Percentiles rank a stretch among this genome's conserved stretches.
Evolutionary conservation across 768 basidiomycete species (phyloP).

Genomic region (Auricularia sp.): DNA sequence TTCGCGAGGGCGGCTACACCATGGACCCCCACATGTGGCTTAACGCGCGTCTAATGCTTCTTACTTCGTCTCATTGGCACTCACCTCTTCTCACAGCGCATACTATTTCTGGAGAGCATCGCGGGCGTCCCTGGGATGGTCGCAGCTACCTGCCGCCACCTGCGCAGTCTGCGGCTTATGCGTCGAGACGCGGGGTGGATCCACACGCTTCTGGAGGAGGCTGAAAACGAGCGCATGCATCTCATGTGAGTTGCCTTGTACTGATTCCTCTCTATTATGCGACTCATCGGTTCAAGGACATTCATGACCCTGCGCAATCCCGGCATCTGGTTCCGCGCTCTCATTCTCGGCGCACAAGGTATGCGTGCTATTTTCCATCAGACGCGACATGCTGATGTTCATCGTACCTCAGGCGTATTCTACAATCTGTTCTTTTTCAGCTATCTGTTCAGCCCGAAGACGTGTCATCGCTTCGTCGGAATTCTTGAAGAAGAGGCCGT

Average conservation of each 20-base stretch:
- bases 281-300: slow-evolving; percentile 42
- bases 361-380: not conserved
- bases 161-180: slow-evolving; percentile 82
- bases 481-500: slow-evolving; percentile 94
- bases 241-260: slow-evolving; percentile 47
- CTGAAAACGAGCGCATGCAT: slow-evolving; percentile 97
- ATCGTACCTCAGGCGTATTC: slow-evolving; percentile 34
- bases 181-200: slow-evolving; percentile 46
- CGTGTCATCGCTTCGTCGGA: slow-evolving; percentile 86
- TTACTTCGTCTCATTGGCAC: not conserved
- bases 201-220: slow-evolving; percentile 85
- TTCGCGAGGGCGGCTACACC: slow-evolving; percentile 63
- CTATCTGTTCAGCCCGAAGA: slow-evolving; percentile 65
- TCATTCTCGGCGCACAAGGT: slow-evolving; percentile 87
- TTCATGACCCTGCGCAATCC: slow-evolving; percentile 90
- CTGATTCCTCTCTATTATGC: slow-evolving; percentile 8
- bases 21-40: slow-evolving; percentile 74
- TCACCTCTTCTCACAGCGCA: slow-evolving; percentile 32
- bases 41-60: slow-evolving; percentile 31
- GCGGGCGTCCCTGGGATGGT: slow-evolving; percentile 97
- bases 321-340: slow-evolving; percentile 63
- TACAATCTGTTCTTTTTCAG: slow-evolving; percentile 66
- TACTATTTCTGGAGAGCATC: slow-evolving; percentile 73
- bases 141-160: slow-evolving; percentile 78
- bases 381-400: not conserved